Evolutionary conservation across 129 eudicot genomes (phyloP).

Genomic region (Chrysanthemum seticuspe): DNA sequence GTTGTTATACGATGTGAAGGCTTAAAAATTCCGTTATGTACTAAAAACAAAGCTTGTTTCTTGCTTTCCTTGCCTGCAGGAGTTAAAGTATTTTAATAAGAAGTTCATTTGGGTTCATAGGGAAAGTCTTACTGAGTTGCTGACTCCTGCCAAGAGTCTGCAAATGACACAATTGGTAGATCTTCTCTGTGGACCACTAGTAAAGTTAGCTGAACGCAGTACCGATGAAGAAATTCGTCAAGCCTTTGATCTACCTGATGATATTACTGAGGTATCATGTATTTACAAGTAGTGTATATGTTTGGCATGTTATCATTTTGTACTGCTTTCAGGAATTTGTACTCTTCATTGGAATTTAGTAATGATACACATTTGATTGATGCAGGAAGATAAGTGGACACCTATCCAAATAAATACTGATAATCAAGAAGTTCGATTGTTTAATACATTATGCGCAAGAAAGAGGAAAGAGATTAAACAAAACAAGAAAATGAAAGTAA

Average conservation of each 20-base stretch:
- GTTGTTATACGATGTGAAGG: background rate
- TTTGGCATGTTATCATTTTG: conserved; percentile 1
- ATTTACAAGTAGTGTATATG: conserved; percentile 26
- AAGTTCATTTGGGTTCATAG: conserved; percentile 65
- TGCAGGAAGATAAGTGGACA: conserved; percentile 66
- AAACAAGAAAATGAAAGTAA: conserved; percentile 51
- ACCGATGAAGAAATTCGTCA: conserved; percentile 66
- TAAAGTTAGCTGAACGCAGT: conserved; percentile 52
- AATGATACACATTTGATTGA: conserved; percentile 15
- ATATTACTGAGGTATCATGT: conserved; percentile 71
- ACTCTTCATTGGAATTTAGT: conserved; percentile 16
- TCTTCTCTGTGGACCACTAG: conserved; percentile 60
- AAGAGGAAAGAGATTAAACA: conserved; percentile 40
- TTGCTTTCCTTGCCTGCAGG: conserved; percentile 35
- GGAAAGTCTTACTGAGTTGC: conserved; percentile 57
- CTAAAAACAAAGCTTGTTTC: background rate
- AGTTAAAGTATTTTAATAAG: conserved; percentile 60
- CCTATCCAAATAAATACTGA: conserved; percentile 54
- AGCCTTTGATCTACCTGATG: conserved; percentile 65
- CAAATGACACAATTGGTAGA: conserved; percentile 62
- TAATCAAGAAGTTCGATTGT: conserved; percentile 63
- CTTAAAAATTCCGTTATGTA: background rate
- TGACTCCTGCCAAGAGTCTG: conserved; percentile 68
- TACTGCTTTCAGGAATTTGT: conserved; percentile 1
- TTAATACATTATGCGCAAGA: conserved; percentile 63